Percentiles rank a stretch among this genome's conserved stretches.
These are phyloP conservation scores for Aspergillus brasiliensis DNA, from an alignment of 2,329 filamentous ascomycete genomes.

Conservation along the genomic window DNA sequence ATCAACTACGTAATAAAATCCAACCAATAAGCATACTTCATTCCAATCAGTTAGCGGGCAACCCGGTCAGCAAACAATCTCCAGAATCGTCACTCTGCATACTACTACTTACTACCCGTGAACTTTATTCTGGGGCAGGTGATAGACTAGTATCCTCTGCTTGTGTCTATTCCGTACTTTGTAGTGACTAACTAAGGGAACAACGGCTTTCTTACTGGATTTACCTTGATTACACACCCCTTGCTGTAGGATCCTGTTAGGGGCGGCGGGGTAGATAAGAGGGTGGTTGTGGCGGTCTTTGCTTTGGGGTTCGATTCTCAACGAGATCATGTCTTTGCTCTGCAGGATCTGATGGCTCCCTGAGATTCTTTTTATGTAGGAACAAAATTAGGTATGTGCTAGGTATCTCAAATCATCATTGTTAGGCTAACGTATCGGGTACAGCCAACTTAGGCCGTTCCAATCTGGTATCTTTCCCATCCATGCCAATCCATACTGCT, in stretches of 20 bases:
- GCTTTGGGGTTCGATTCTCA: neutral
- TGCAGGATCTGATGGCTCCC: no score
- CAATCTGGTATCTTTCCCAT: conserved; percentile 4
- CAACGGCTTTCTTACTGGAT: neutral
- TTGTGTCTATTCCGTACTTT: no score
- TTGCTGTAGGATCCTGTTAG: neutral
- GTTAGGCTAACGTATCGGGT: neutral
- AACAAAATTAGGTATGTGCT: neutral
- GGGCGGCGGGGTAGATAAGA: neutral
- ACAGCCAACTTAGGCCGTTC: neutral
- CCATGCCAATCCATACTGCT: neutral
- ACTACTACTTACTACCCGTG: no score
- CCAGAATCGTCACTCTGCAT: no score
- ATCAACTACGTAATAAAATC: no score
- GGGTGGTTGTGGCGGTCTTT: neutral
- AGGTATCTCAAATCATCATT: conserved; percentile 1
- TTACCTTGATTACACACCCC: neutral
- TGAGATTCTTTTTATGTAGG: neutral
- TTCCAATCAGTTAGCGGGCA: no score
- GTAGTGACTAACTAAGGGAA: no score
- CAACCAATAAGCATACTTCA: no score
- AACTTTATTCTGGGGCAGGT: no score
- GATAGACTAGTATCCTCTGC: no score
- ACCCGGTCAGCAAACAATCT: no score
- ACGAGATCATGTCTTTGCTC: no score